Base-by-base conservation (phyloP, 139 green algal species). In the Eudorina sp. region DNA sequence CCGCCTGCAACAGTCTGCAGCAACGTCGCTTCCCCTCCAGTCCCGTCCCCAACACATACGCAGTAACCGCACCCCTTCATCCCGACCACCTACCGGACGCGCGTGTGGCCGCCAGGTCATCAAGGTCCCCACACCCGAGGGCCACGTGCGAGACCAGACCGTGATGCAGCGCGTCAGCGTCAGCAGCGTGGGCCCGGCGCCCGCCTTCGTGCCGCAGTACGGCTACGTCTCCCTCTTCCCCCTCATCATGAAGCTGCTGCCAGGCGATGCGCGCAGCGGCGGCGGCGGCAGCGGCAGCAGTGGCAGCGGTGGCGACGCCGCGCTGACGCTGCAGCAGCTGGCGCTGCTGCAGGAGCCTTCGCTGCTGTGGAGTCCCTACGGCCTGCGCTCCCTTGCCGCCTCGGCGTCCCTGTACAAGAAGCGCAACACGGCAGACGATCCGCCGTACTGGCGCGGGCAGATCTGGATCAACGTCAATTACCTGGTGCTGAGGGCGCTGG, bases 381-480 rank as follows among this genome's bases (percentile, higher is more conserved):
- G 97, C 21, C 92, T 99, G 38, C 93, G 97, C 43, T 96, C 90
- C 11, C 70, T 94, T 18, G 84, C 89, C 31, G 69, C 88, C 19
- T 83, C 46, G 41, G 95, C 91, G 73, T 90, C 81, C 48, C 80
- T 99, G 51, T 97, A 99, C 90, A 88, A 92, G 66, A 69, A 86
- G 83, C 89, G 94, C 84, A 99, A 99, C 92, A 99, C 97, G 1
- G 84, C 94, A 84, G 94, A 99, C 84, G 97, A 99, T 88, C 88
- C 92, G 8, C 97, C 97, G 21, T 99, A 99, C 92, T 99, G 97
- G 97, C 90, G 97, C 2, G 95, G 95, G 1, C 90, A 91, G 34
- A 92, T 99, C 69, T 99, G 97, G 97, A 93, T 98, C 84, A 99
- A 99, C 91, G 85, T 99, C 85, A 99, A 99, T 92, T 99, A 95